Conservation (phyloP, 1,284 basidiomycete species). For the Heterobasidion occidentale region DNA sequence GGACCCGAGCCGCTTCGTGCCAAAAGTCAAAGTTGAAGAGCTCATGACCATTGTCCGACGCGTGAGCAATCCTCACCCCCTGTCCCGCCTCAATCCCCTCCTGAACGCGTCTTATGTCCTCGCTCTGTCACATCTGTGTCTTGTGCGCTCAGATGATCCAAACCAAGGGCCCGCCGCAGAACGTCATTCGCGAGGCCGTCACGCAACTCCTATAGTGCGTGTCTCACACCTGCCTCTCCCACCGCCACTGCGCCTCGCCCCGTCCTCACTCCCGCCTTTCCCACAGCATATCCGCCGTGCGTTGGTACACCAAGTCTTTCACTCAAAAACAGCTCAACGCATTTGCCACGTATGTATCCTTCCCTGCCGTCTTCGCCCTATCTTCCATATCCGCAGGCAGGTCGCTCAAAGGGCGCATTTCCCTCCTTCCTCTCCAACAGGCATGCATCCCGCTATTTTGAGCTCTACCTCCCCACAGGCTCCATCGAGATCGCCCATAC, state of each 20-base stretch:
- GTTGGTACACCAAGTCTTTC: slow-evolving; percentile 65
- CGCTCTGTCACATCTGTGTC: slow-evolving; percentile 2
- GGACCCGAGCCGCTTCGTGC: slow-evolving; percentile 65
- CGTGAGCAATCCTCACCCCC: slow-evolving; percentile 43
- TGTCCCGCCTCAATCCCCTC: not conserved
- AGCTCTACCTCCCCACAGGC: slow-evolving; percentile 74
- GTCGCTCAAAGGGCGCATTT: slow-evolving; percentile 12
- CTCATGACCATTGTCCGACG: slow-evolving; percentile 66
- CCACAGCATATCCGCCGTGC: slow-evolving; percentile 56
- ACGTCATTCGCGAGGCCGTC: slow-evolving; percentile 57
- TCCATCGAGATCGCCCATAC: slow-evolving; percentile 84
- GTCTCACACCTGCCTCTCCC: slow-evolving; percentile 9
- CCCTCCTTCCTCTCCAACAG: slow-evolving; percentile 30
- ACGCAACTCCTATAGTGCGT: slow-evolving; percentile 68
- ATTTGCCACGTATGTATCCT: slow-evolving; percentile 67
- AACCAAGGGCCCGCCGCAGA: slow-evolving; percentile 42
- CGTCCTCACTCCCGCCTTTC: slow-evolving; percentile 12
- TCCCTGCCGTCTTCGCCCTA: slow-evolving; percentile 17
- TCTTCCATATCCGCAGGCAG: slow-evolving; percentile 11
- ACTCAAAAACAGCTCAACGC: slow-evolving; percentile 78
- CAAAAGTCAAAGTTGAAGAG: slow-evolving; percentile 59
- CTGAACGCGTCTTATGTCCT: slow-evolving; percentile 16
- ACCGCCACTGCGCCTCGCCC: slow-evolving; percentile 5
- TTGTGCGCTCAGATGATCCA: slow-evolving; percentile 42
- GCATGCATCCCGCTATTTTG: slow-evolving; percentile 81